Evolutionary conservation across 257 asterid species (phyloP), one percentile per base, ranked within the genome.

Genomic region (Solanum tarapatanum): DNA sequence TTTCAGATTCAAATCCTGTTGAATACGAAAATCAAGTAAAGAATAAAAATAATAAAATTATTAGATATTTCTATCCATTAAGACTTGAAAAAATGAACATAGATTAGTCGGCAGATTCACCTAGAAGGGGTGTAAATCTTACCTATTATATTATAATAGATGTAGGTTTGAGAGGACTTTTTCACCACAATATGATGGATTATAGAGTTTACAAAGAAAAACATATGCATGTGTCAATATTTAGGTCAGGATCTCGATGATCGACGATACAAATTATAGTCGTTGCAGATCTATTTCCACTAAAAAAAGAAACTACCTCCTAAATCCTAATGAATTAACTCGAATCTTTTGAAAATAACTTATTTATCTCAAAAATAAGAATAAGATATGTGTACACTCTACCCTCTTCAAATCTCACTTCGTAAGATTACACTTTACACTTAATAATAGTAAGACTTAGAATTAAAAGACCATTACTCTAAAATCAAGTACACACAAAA

Each of bases 351-450:
- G 0, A 19, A 58, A 58, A 14, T 14, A 48, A 5, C 21, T 4
- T 48, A 0, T 48, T 14, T 16, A 48, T 48, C 60, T 5, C 60
- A 0, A 14, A 14, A 14, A 0, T 51, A 16, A 55, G 0, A 58
- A 7, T 19, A 58, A 58, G 0, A 58, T 58, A 0, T 19, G 1
- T 1, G 1, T 58, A 7, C 0, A 3, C 0, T 58, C 1, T 58
- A 58, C 0, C 0, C 0, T 58, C 10, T 19, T 58, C 0, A 58
- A 58, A 58, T 0, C 4, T 58, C n/a, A 3, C 2, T 58, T 19
- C 2, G 1, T 58, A 58, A 1, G 2, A 58, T 19, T 55, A 58
- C 11, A 7, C 2, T 58, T 58, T 17, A 58, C 23, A 1, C 62
- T 16, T 58, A 19, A 58, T 21, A 58, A 21, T 21, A 58, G 26